These are phyloP conservation scores for Leccinum fibrillosum DNA, from an alignment of 768 basidiomycete genomes.

Conservation along the genomic window DNA sequence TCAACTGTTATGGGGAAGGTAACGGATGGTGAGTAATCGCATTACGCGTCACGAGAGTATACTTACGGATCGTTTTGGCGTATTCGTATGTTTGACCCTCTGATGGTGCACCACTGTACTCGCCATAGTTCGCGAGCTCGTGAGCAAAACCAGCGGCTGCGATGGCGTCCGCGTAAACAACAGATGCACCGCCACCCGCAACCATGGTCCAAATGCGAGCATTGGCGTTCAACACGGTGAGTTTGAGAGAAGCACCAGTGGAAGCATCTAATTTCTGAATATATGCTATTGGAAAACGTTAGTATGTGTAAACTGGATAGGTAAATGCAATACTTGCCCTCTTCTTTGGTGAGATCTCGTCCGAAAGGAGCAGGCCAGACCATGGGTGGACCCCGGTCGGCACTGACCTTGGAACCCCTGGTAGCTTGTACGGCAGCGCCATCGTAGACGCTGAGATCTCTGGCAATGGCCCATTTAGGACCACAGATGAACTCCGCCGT, in stretches of 20 bases:
- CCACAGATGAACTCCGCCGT: conserved; percentile 98
- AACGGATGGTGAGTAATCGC: not conserved
- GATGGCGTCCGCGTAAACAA: conserved; percentile 72
- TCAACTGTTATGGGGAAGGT: conserved; percentile 55
- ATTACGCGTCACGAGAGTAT: not conserved
- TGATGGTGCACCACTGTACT: conserved; percentile 97
- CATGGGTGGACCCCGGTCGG: conserved; percentile 98
- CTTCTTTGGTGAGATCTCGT: conserved; percentile 96
- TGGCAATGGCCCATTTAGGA: conserved; percentile 97
- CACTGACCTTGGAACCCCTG: conserved; percentile 54
- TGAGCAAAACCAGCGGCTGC: conserved; percentile 93
- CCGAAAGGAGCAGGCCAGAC: conserved; percentile 95
- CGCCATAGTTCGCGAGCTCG: conserved; percentile 99
- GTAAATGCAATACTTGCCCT: conserved; percentile 32
- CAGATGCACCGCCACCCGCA: conserved; percentile 87
- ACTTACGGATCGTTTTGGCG: conserved; percentile 93
- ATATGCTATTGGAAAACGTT: conserved; percentile 53
- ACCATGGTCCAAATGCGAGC: conserved; percentile 99
- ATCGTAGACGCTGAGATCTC: conserved; percentile 80
- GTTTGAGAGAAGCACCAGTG: conserved; percentile 96
- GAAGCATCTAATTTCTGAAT: conserved; percentile 97
- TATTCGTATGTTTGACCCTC: conserved; percentile 99
- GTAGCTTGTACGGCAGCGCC: conserved; percentile 31
- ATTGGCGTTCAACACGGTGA: conserved; percentile 92
- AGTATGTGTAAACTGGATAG: not conserved